Base-by-base conservation (phyloP, 139 green algal genomes). In the Limnomonas spitsbergensis region DNA sequence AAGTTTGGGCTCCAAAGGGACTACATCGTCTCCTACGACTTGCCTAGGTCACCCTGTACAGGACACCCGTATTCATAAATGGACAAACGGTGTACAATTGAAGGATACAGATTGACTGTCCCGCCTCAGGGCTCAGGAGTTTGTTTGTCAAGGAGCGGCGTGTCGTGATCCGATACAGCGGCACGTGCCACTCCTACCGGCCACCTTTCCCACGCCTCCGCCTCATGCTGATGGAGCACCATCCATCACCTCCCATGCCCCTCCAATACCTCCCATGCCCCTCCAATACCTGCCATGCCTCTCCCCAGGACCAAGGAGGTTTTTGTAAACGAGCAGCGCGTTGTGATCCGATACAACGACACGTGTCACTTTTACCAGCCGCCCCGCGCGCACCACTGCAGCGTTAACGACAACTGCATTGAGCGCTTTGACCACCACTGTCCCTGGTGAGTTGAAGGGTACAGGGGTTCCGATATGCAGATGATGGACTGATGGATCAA, bases 371-470 rank as follows among this genome's bases (percentile, higher is more conserved):
- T 98, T 76, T 98, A 97, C 88, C 91, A 94, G 75, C 96, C 96
- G 14, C 96, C 96, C 2, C 88, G 96, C 26, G 94, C 90, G 61
- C 93, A 92, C 78, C 96, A 99, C 89, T 99, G 96, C 81, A 92
- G 87, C 20, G 92, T 99, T 26, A 98, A 94, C 77, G 94, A 99
- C 89, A 98, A 98, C 89, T 99, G 96, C 85, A 94, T 98, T 20
- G 90, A 97, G 84, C 91, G 91, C 38, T 99, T 99, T 80, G 96
- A 99, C 88, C 96, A 99, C 86, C 95, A 99, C 82, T 99, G 96
- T 84, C 96, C 96, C 31, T 99, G 96, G 96, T 61, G 14, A 61
- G 47, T 61, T n/a, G n/a, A n/a, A n/a, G n/a, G n/a, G n/a, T n/a
- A n/a, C 47, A 61, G 47, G 14, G 14, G 14, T 61, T 61, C 14